Conservation (phyloP, 768 basidiomycete species). For the Sporobolomyces phaffii region DNA sequence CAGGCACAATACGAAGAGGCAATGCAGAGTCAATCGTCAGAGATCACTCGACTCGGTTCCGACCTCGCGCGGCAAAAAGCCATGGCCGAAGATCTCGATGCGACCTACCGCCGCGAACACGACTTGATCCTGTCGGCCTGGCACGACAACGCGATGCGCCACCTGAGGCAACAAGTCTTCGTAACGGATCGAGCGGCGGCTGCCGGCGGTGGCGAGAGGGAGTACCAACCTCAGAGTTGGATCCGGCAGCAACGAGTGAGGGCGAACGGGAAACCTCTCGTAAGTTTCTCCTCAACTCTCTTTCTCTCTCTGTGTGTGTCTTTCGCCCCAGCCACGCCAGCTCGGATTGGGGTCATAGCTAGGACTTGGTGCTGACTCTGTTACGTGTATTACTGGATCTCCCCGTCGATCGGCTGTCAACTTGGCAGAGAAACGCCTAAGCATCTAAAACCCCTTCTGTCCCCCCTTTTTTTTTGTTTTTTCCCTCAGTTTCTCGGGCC, state of each 20-base stretch:
- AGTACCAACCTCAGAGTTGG: slow-evolving; percentile 36
- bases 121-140: slow-evolving; percentile 71
- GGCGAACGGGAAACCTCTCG: slow-evolving; percentile 14
- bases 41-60: slow-evolving; percentile 62
- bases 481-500: no score
- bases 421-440: no score
- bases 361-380: no score
- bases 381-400: no score
- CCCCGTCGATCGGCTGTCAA: no score
- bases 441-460: no score
- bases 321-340: no score
- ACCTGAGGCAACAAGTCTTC: slow-evolving; percentile 22
- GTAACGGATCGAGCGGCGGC: background rate
- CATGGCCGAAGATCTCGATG: slow-evolving; percentile 53
- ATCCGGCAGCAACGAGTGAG: slow-evolving; percentile 26
- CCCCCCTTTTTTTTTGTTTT: no score
- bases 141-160: slow-evolving; percentile 59
- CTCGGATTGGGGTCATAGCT: no score
- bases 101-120: slow-evolving; percentile 68
- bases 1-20: slow-evolving; percentile 64
- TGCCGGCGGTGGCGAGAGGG: background rate
- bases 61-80: slow-evolving; percentile 52
- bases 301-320: no score
- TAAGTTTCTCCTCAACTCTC: slow-evolving; percentile 8
- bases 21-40: slow-evolving; percentile 59